Evolutionary conservation across 2,329 filamentous ascomycete genomes (phyloP), one percentile per base, ranked within the genome.

Genomic region (Pyrenochaeta sp.): DNA sequence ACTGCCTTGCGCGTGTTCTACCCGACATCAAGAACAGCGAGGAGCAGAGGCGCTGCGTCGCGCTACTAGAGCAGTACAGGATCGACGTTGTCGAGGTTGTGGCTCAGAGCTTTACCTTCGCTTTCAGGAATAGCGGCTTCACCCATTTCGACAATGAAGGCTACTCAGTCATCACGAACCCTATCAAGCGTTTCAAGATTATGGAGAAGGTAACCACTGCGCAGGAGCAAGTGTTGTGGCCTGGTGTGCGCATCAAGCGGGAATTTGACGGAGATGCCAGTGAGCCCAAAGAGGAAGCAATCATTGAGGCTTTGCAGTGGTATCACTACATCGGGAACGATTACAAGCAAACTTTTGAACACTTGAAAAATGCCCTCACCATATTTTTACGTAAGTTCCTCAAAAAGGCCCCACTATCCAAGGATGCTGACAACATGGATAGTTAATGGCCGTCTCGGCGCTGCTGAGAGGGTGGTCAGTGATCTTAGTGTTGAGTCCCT

Each of bases 281-380:
- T 3, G 85, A 86, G 1, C 81, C 86, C 7, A 76, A 82, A 37
- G 85, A 89, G 54, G 88, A 94, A 58, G 85, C 89, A 30, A 82
- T 97, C 45, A 91, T 97, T 40, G 85, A 89, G 51, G 87, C 90
- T 32, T 78, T 97, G 54, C 90, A 96, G 69, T 98, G 94, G 93
- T 88, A 94, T 72, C 79, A 91, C 52, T 83, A 91, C 50, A 84
- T 94, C 7, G 85, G 90, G 44, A 88, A 85, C n/a, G 63, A 73
- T 9, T 61, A 60, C 27, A 55, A 83, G 14, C 82, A 88, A 52
- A 87, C 91, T 18, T 91, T 94, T 65, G 77, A 80, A 15, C 82
- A 87, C 50, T 87, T 91, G 36, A 85, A 85, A 27, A 83, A 87
- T 64, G 84, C 93, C n/a, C 91, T 97, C 77, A 90, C 90, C 68